A percentile compares a stretch with the other conserved stretches of the same genome.
phyloP scores from a whole-genome alignment of 2,329 filamentous ascomycete genomes.

The Cladorrhinum sp. region DNA sequence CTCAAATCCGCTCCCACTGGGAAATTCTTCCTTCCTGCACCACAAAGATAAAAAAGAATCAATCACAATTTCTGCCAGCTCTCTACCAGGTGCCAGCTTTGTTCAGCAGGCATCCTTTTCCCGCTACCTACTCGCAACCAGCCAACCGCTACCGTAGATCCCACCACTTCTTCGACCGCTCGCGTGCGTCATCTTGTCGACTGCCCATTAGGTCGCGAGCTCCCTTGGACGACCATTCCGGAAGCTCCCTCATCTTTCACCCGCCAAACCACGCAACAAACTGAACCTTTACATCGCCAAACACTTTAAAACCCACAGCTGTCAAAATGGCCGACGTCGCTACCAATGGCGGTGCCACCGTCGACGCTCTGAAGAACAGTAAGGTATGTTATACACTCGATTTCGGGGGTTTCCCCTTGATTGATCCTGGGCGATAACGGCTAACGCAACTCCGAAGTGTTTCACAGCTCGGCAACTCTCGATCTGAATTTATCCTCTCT shows the following conservation, averaged over 20 bases:
- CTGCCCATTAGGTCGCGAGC: background rate
- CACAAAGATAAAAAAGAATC: background rate
- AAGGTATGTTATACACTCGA: constrained; percentile 35
- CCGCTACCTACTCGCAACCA: background rate
- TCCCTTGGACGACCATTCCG: background rate
- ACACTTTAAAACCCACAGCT: background rate
- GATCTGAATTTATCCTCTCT: constrained; percentile 6
- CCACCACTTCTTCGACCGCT: background rate
- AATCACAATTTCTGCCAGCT: background rate
- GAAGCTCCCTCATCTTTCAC: constrained; percentile 9
- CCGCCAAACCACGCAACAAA: background rate
- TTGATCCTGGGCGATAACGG: constrained; percentile 17
- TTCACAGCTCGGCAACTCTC: constrained; percentile 25
- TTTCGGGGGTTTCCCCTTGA: background rate
- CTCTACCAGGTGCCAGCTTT: constrained; percentile 8
- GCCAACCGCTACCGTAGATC: background rate
- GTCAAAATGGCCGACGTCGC: constrained; percentile 43
- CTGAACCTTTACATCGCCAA: background rate
- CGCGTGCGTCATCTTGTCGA: constrained; percentile 6
- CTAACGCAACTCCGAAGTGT: constrained; percentile 37
- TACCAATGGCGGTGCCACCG: constrained; percentile 46
- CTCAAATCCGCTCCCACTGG: background rate
- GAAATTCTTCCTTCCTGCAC: background rate
- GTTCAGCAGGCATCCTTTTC: constrained; percentile 4
- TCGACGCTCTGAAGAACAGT: constrained; percentile 52